Evolutionary conservation across 192 early-diverging fungal species (phyloP), one percentile per base, ranked within the genome.

Genomic region (Chytriomyces sp.): DNA sequence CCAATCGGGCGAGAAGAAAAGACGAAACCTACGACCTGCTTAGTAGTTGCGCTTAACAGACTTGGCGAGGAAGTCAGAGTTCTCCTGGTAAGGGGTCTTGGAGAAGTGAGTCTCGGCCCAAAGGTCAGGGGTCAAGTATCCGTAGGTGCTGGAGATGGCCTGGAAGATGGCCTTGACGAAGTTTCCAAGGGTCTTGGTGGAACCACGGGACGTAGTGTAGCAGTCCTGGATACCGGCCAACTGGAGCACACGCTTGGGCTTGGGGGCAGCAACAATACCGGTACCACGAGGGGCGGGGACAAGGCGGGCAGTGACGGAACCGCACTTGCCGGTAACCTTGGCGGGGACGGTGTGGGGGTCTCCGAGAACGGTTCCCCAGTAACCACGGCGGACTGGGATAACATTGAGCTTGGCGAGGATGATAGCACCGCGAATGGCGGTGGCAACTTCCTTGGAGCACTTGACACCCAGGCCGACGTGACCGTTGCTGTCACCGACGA

Each of bases 361-460:
- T 90, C 94, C 94, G 77, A 98, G 89, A 72, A 86, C 86, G 82
- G 94, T 89, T 82, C 95, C 95, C 96, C 96, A 98, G 91, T 95
- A 96, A 79, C 96, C 96, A 83, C 94, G 94, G 82, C 96, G 94
- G 75, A 98, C 96, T 67, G 96, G 96, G 85, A 98, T 92, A 78
- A 96, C 89, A 75, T 92, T 93, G 71, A 98, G 91, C 91, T 98
- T 98, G 86, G 96, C 96, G 72, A 98, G 91, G 86, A 96, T 94
- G 79, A 98, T 96, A 82, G 93, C 96, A 82, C 96, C 96, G 78
- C 94, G 94, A 81, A 98, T 98, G 67, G 96, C 93, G 64, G 93
- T 93, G 82, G 96, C 96, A 54, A 98, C 96, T 86, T 98, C 96
- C 93, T 96, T 98, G 82, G 96, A 95, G 91, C 96, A 98, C 91